Conservation (phyloP, 2,329 filamentous ascomycete species). For the Parastagonospora avenae region DNA sequence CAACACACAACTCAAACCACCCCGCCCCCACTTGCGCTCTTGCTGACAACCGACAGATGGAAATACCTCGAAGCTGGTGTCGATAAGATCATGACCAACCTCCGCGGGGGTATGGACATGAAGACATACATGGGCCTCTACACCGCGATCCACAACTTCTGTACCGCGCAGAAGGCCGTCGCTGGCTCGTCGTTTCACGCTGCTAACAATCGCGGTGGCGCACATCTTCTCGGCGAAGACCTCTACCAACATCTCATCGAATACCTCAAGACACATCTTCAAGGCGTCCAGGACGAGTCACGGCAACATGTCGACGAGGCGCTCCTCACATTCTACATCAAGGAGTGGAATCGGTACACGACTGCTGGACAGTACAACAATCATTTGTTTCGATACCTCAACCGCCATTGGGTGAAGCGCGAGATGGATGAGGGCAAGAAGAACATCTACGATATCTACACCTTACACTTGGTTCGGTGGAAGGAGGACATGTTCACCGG, state of each 20-base stretch:
- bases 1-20: neutral
- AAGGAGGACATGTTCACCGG: conserved; percentile 85
- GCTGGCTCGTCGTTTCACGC: conserved; percentile 57
- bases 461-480: conserved; percentile 94
- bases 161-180: conserved; percentile 93
- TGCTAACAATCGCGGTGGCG: conserved; percentile 76
- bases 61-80: conserved; percentile 86
- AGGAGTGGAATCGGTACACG: conserved; percentile 95
- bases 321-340: conserved; percentile 89
- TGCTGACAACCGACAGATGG: conserved; percentile 69
- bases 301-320: conserved; percentile 86
- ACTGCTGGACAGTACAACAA: conserved; percentile 97
- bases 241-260: conserved; percentile 89
- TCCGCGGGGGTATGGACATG: conserved; percentile 93
- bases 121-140: conserved; percentile 97
- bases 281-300: conserved; percentile 72
- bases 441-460: conserved; percentile 97
- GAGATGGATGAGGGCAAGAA: conserved; percentile 99
- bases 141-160: conserved; percentile 98
- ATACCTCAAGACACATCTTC: conserved; percentile 81
- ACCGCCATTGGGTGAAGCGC: conserved; percentile 97
- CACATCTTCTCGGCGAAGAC: conserved; percentile 93
- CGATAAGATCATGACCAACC: conserved; percentile 88
- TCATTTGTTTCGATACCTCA: conserved; percentile 93
- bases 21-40: neutral